Conservation (phyloP, 805 yeast genomes). For the Barnettozyma californica region DNA sequence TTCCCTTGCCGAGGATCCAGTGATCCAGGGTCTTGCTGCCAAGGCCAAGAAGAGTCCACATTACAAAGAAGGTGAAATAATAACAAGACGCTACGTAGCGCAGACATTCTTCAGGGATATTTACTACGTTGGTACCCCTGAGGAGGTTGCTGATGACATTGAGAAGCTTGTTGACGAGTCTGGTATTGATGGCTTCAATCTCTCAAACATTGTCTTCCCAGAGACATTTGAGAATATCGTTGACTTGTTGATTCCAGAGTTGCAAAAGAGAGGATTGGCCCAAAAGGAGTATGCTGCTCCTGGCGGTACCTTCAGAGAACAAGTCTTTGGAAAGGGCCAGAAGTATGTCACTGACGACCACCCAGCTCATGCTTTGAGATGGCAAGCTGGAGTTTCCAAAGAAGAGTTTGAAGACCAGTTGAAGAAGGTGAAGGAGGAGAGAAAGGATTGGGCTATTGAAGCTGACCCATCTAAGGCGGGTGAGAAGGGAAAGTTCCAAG, state of each 20-base stretch:
- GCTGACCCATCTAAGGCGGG: background rate
- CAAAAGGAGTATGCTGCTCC: slow-evolving; percentile 27
- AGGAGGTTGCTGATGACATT: slow-evolving; percentile 37
- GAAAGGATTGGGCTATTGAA: background rate
- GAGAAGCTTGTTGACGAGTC: slow-evolving; percentile 36
- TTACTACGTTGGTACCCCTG: slow-evolving; percentile 31
- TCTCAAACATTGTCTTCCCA: slow-evolving; percentile 36
- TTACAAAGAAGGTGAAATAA: slow-evolving; percentile 20
- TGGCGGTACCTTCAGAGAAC: slow-evolving; percentile 35
- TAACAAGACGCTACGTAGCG: slow-evolving; percentile 27
- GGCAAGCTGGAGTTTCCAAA: slow-evolving; percentile 9
- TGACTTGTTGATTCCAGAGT: slow-evolving; percentile 34
- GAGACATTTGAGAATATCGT: slow-evolving; percentile 38
- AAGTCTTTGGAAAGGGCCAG: slow-evolving; percentile 24
- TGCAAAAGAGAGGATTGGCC: slow-evolving; percentile 33
- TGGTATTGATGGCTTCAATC: slow-evolving; percentile 40
- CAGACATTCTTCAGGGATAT: slow-evolving; percentile 23
- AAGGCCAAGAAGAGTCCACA: slow-evolving; percentile 23
- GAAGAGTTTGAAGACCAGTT: background rate
- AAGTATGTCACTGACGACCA: slow-evolving; percentile 19
- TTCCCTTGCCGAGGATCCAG: slow-evolving; percentile 26
- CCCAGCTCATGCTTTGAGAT: slow-evolving; percentile 7
- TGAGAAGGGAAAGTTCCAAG: background rate
- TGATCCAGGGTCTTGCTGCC: slow-evolving; percentile 29
- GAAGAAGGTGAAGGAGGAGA: background rate